Evolutionary conservation across 2,329 filamentous ascomycete species (phyloP).

Genomic region (Drechslerella coelobrocha): DNA sequence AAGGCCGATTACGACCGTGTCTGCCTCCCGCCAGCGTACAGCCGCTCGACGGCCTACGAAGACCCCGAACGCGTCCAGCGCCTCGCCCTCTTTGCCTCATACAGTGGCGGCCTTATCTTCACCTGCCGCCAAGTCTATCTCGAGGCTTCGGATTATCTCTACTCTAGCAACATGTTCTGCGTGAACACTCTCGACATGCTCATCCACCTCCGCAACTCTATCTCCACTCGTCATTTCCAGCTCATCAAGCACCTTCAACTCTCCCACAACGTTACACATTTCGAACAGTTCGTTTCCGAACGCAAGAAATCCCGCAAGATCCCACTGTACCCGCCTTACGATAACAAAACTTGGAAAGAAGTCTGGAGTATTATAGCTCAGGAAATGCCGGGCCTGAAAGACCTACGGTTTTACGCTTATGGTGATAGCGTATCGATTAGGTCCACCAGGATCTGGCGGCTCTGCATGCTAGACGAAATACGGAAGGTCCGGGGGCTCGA

Average conservation of each 20-base stretch:
- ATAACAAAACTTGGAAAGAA: constrained; percentile 49
- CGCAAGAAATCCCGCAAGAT: constrained; percentile 45
- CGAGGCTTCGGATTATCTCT: constrained; percentile 47
- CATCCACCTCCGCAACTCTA: constrained; percentile 44
- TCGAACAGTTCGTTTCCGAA: constrained; percentile 46
- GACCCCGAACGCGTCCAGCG: constrained; percentile 23
- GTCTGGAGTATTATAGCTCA: constrained; percentile 43
- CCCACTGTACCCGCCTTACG: constrained; percentile 46
- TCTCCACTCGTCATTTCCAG: constrained; percentile 36
- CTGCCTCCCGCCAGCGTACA: constrained; percentile 22
- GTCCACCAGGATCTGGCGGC: constrained; percentile 42
- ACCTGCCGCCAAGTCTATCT: constrained; percentile 39
- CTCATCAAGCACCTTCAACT: constrained; percentile 45
- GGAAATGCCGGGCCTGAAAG: constrained; percentile 42
- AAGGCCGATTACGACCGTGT: constrained; percentile 21
- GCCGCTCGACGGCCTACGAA: constrained; percentile 32
- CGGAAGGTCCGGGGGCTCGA: constrained; percentile 39
- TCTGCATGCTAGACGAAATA: constrained; percentile 49
- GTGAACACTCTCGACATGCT: constrained; percentile 48
- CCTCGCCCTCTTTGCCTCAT: constrained; percentile 25
- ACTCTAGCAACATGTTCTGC: constrained; percentile 48
- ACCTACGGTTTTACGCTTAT: constrained; percentile 35
- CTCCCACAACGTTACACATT: constrained; percentile 41
- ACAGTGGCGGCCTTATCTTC: constrained; percentile 30
- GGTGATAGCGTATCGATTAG: constrained; percentile 39